phyloP scores from a whole-genome alignment of 2,329 filamentous ascomycete genomes.

The Talaromyces sp. region DNA sequence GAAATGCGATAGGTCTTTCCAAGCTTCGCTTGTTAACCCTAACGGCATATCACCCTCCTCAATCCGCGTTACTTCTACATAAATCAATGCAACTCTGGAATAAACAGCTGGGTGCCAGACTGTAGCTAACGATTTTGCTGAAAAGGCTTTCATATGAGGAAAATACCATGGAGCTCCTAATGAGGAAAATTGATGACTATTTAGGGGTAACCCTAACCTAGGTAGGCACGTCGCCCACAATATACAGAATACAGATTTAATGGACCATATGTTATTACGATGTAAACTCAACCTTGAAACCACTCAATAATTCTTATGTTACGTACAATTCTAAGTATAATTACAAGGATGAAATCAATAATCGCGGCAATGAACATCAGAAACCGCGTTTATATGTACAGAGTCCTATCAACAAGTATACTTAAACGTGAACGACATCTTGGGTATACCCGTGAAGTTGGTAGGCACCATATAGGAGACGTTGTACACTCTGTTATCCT shows the following conservation, averaged over 20 bases:
- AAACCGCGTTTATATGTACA: background rate
- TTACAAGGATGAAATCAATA: background rate
- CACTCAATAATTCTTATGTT: background rate
- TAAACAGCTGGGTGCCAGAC: too few relatives aligned
- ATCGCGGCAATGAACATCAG: background rate
- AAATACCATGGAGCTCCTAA: too few relatives aligned
- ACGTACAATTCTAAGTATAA: background rate
- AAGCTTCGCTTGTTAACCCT: background rate
- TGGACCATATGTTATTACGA: background rate
- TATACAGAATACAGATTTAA: background rate
- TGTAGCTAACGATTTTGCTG: too few relatives aligned
- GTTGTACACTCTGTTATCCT: constrained; percentile 48
- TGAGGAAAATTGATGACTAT: background rate
- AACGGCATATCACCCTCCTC: background rate
- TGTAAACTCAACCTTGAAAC: background rate
- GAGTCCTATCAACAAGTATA: constrained; percentile 31
- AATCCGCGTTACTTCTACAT: background rate
- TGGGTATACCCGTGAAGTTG: constrained; percentile 41
- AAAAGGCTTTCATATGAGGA: too few relatives aligned
- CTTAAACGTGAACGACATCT: constrained; percentile 35
- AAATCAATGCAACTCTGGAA: background rate
- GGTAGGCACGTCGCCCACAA: background rate
- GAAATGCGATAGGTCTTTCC: background rate
- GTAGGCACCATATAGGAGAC: constrained; percentile 48
- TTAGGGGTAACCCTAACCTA: too few relatives aligned